A percentile compares a stretch with the other conserved stretches of the same genome.
Evolutionary conservation across 1,139 yeast species (phyloP).

Genomic region (Taphrina sp.): DNA sequence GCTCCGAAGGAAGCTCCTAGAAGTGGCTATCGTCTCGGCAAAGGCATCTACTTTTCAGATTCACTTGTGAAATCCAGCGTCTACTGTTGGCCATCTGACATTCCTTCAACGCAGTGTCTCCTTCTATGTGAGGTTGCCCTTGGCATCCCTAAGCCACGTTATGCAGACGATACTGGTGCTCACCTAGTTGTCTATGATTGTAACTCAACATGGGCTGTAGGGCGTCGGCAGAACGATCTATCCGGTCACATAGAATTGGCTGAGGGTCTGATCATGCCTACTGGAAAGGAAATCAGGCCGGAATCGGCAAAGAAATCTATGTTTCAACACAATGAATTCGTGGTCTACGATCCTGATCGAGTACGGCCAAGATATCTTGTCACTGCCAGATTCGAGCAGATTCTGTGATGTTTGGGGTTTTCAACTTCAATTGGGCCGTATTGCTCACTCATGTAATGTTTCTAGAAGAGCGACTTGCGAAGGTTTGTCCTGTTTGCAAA

Average conservation of each 20-base stretch:
- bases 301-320: background rate
- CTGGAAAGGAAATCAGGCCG: conserved; percentile 1
- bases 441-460: no score
- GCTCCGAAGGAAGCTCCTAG: conserved; percentile 25
- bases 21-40: conserved; percentile 22
- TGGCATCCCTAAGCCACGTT: conserved; percentile 11
- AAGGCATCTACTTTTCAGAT: conserved; percentile 25
- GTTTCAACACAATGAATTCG: conserved; percentile 15
- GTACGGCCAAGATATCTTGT: conserved; percentile 13
- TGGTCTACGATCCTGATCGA: conserved; percentile 22
- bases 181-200: background rate
- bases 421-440: no score
- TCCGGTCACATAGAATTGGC: background rate
- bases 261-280: conserved; percentile 11
- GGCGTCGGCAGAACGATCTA: conserved; percentile 17
- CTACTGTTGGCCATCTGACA: conserved; percentile 10
- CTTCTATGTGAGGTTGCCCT: conserved; percentile 22
- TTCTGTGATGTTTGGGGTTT: no score
- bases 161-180: conserved; percentile 11
- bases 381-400: conserved; percentile 7
- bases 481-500: no score
- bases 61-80: conserved; percentile 10
- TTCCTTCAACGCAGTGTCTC: conserved; percentile 17
- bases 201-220: conserved; percentile 17
- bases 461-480: no score